Evolutionary conservation across 2,329 filamentous ascomycete genomes (phyloP), one percentile per base, ranked within the genome.

Genomic region (Aspergillus pseudonomiae): DNA sequence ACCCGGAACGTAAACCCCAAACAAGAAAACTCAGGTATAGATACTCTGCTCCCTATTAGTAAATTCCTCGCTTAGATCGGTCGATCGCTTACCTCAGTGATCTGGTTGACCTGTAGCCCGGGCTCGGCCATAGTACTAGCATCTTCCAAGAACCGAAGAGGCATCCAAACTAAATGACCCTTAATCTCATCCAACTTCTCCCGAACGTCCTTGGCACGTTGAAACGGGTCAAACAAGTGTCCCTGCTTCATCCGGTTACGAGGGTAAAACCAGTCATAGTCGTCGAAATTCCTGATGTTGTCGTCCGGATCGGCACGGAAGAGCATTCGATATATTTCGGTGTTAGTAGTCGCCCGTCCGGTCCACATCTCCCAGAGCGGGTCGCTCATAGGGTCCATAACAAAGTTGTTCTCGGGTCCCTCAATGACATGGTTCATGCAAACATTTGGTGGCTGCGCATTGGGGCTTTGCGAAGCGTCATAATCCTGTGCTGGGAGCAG

Each of bases 101-200:
- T 90, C 53, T 86, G 80, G 76, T 98, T 98, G 46, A 98, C 88
- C 78, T 93, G 89, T 77, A 98, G 73, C 0, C 94, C 94, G 72
- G 86, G 87, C 81, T 97, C 94, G 0, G 94, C 94, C 93, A 98
- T 96, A 71, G 26, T 28, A 28, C 92, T 85, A 0, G 89, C 93
- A 67, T 96, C 89, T 71, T 86, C 84, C 74, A 98, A 78, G 75
- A 97, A 98, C 53, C 93, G 87, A 72, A 98, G 77, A n/a, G 93
- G 93, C 89, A 97, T 94, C 92, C 92, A 96, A 7, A 98, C 94
- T 46, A 98, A 78, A 81, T 98, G 94, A 0, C 94, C 94, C 79
- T 88, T 89, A 69, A 98, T 88, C 73, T 90, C 84, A 71, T 93
- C 89, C 57, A 98, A 81, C 77, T 94, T 93, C 68, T 84, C 77